These are phyloP conservation scores for Debaryomycetaceae sp. DNA, from an alignment of 1,139 yeast genomes.

Conservation along the genomic window DNA sequence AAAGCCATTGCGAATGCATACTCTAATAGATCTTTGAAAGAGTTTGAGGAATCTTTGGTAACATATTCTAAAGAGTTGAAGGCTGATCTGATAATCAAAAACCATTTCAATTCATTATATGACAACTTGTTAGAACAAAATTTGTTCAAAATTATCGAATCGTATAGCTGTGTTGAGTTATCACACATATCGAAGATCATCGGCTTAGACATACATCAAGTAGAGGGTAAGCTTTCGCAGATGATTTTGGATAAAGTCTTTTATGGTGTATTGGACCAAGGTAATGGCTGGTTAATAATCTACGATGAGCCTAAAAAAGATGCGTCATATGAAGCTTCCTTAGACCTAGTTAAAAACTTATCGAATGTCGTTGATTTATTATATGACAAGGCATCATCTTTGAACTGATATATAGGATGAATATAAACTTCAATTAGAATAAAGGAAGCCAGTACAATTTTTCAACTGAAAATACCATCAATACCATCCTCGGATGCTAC, in stretches of 20 bases:
- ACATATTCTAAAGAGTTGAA: slow-evolving; percentile 74
- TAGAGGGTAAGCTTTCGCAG: slow-evolving; percentile 91
- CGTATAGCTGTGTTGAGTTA: slow-evolving; percentile 91
- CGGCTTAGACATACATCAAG: slow-evolving; percentile 83
- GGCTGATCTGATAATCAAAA: slow-evolving; percentile 82
- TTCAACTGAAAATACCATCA: slow-evolving; percentile 28
- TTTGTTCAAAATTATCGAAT: slow-evolving; percentile 90
- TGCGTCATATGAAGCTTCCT: slow-evolving; percentile 83
- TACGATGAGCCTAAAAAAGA: slow-evolving; percentile 89
- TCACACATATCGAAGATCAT: slow-evolving; percentile 83
- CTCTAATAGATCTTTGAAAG: slow-evolving; percentile 83
- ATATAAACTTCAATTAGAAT: not conserved
- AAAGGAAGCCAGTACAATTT: not conserved
- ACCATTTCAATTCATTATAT: slow-evolving; percentile 89
- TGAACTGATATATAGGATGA: slow-evolving; percentile 35
- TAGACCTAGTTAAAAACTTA: slow-evolving; percentile 84
- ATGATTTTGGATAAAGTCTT: slow-evolving; percentile 95
- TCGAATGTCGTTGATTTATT: slow-evolving; percentile 85
- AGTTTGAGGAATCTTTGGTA: slow-evolving; percentile 77
- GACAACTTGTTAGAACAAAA: slow-evolving; percentile 93
- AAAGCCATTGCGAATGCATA: slow-evolving; percentile 89
- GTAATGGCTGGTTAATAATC: slow-evolving; percentile 94
- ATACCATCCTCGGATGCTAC: slow-evolving; percentile 41
- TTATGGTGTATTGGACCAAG: slow-evolving; percentile 95
- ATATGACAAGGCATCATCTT: slow-evolving; percentile 87